Conservation (phyloP, 1,284 basidiomycete genomes). For the Malassezia furfur region DNA sequence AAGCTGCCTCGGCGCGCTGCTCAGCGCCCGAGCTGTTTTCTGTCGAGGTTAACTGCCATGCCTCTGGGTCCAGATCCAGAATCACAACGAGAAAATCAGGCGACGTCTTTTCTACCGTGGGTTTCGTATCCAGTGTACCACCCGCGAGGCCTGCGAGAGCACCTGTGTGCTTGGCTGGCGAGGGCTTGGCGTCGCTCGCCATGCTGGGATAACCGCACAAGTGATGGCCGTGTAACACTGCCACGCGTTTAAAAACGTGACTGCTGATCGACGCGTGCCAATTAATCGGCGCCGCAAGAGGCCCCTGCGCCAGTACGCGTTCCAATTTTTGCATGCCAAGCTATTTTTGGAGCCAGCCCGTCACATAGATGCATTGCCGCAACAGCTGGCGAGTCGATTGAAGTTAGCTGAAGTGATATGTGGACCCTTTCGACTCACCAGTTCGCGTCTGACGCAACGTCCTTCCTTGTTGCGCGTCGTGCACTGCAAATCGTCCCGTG, state of each 20-base stretch:
- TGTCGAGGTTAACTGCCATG: constrained; percentile 21
- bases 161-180: background rate
- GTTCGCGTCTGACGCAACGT: too few species aligned
- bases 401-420: too few species aligned
- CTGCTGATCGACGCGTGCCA: background rate
- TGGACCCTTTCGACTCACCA: too few species aligned
- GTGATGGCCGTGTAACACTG: background rate
- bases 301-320: too few species aligned
- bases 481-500: too few species aligned
- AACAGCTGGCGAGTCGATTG: too few species aligned
- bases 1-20: constrained; percentile 15
- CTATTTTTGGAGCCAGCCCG: background rate
- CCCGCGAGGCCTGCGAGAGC: background rate
- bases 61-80: constrained; percentile 35
- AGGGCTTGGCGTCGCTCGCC: background rate
- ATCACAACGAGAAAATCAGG: constrained; percentile 43
- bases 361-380: too few species aligned
- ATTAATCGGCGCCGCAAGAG: background rate
- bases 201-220: background rate
- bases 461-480: too few species aligned
- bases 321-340: too few species aligned
- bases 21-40: background rate
- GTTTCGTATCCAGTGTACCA: background rate
- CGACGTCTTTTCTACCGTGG: background rate
- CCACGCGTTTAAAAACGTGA: background rate